Percentiles rank a stretch among this genome's conserved stretches.
phyloP scores from a whole-genome alignment of 2,329 filamentous ascomycete species.

The Leptographium galeiforme region DNA sequence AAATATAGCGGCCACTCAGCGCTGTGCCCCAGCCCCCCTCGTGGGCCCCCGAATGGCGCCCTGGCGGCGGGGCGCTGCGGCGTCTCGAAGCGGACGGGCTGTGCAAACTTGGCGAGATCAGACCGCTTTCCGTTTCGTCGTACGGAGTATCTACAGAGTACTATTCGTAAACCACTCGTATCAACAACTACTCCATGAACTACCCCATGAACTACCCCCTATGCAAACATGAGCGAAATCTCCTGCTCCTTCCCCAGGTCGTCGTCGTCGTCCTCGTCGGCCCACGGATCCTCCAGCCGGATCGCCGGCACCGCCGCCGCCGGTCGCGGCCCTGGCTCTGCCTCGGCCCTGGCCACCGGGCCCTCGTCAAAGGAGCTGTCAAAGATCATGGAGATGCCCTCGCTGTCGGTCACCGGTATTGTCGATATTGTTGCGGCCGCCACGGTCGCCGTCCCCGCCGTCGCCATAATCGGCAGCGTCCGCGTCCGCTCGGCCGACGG shows the following conservation, averaged over 20 bases:
- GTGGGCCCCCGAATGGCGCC: no score
- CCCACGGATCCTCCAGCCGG: constrained; percentile 52
- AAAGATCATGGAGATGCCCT: constrained; percentile 57
- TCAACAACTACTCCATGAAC: not conserved
- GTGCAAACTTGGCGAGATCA: no score
- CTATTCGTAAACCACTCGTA: no score
- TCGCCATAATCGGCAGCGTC: constrained; percentile 5
- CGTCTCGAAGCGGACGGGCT: no score
- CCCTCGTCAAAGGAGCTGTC: constrained; percentile 45
- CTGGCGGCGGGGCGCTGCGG: no score
- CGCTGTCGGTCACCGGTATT: constrained; percentile 22
- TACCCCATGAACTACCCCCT: no score
- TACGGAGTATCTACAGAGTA: no score
- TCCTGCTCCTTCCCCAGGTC: constrained; percentile 61
- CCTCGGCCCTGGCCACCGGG: constrained; percentile 11
- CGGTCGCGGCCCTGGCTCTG: constrained; percentile 10
- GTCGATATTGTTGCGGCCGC: not conserved
- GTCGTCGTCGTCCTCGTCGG: constrained; percentile 46
- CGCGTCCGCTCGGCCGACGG: constrained; percentile 15
- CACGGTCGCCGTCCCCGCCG: not conserved
- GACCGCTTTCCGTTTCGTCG: no score
- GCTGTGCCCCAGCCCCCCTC: no score
- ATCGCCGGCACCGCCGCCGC: constrained; percentile 37
- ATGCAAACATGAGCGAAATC: constrained; percentile 74
- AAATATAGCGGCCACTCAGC: no score